Evolutionary conservation across 805 yeast species (phyloP).

Genomic region (Candida fluviatilis): DNA sequence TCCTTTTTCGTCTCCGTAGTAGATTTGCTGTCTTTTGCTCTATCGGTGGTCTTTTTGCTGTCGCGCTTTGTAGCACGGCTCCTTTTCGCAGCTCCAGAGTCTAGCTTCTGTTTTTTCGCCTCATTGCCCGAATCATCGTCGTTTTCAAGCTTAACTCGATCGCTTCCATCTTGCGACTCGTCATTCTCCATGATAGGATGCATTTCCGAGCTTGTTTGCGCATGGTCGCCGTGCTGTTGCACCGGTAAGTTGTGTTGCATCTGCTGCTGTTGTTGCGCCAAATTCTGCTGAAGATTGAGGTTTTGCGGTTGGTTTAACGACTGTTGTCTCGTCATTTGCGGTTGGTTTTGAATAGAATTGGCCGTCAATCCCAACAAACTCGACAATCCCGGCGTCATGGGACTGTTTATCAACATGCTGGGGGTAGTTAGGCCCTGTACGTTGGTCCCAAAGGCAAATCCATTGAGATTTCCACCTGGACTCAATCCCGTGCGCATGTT

Average conservation of each 20-base stretch:
- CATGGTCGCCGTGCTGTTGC: slow-evolving; percentile 3
- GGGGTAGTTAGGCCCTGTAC: slow-evolving; percentile 39
- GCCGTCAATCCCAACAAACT: slow-evolving; percentile 31
- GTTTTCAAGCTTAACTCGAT: slow-evolving; percentile 8
- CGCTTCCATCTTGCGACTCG: slow-evolving; percentile 1
- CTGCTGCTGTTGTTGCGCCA: slow-evolving; percentile 5
- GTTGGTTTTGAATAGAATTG: slow-evolving; percentile 7
- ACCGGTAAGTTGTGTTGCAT: slow-evolving; percentile 11
- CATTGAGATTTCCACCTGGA: slow-evolving; percentile 44
- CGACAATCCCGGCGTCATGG: slow-evolving; percentile 47
- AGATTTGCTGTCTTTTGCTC: slow-evolving; percentile 4
- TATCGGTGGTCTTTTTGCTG: slow-evolving; percentile 1
- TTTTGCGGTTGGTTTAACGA: not conserved
- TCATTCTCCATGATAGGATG: slow-evolving; percentile 8
- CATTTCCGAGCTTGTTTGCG: no score
- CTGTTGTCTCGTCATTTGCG: slow-evolving; percentile 2
- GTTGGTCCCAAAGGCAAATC: slow-evolving; percentile 33
- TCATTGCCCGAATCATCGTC: slow-evolving; percentile 7
- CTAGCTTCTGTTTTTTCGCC: not conserved
- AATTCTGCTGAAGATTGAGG: not conserved
- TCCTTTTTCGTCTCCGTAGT: slow-evolving; percentile 8
- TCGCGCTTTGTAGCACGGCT: not conserved
- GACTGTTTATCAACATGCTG: slow-evolving; percentile 34
- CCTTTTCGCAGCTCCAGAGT: slow-evolving; percentile 5
- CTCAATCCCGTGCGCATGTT: slow-evolving; percentile 68